Percentiles rank a stretch among this genome's conserved stretches.
These are phyloP conservation scores for Tetrapisispora iriomotensis DNA, from an alignment of 805 yeast genomes.

Conservation along the genomic window DNA sequence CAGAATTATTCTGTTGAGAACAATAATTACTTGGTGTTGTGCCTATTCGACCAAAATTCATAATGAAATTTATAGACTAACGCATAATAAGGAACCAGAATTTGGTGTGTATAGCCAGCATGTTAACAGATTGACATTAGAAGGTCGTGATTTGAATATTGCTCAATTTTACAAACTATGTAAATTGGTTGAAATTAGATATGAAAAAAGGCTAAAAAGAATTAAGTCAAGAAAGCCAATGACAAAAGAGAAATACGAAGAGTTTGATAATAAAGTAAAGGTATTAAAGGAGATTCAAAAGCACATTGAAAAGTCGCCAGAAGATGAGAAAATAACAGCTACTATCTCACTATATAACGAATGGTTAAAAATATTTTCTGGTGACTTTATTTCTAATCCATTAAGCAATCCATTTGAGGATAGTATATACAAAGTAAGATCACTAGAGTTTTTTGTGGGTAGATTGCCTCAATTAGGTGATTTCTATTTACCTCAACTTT, in stretches of 20 bases:
- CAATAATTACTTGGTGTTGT: slow-evolving; percentile 19
- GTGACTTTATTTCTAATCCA: slow-evolving; percentile 21
- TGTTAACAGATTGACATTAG: slow-evolving; percentile 19
- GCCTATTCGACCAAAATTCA: slow-evolving; percentile 21
- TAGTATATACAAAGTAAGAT: slow-evolving; percentile 20
- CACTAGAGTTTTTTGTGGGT: slow-evolving; percentile 26
- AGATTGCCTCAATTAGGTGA: slow-evolving; percentile 26
- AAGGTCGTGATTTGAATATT: slow-evolving; percentile 17
- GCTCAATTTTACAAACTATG: slow-evolving; percentile 21
- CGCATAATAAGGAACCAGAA: slow-evolving; percentile 24
- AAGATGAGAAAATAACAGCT: slow-evolving; percentile 9
- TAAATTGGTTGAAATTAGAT: slow-evolving; percentile 14
- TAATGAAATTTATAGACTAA: slow-evolving; percentile 19
- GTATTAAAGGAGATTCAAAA: slow-evolving; percentile 15
- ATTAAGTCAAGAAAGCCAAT: slow-evolving; percentile 17
- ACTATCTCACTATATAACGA: slow-evolving; percentile 15
- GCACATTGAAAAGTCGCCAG: slow-evolving; percentile 8
- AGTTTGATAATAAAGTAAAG: slow-evolving; percentile 14
- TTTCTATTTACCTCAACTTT: slow-evolving; percentile 24
- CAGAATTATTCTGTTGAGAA: slow-evolving; percentile 18
- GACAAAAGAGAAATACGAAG: slow-evolving; percentile 17
- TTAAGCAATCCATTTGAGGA: slow-evolving; percentile 21
- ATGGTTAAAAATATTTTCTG: slow-evolving; percentile 20
- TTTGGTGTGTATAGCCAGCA: slow-evolving; percentile 21
- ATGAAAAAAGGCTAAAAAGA: slow-evolving; percentile 19